Base-by-base conservation (phyloP, 2,329 filamentous ascomycete genomes). In the Alternaria tenuissima region DNA sequence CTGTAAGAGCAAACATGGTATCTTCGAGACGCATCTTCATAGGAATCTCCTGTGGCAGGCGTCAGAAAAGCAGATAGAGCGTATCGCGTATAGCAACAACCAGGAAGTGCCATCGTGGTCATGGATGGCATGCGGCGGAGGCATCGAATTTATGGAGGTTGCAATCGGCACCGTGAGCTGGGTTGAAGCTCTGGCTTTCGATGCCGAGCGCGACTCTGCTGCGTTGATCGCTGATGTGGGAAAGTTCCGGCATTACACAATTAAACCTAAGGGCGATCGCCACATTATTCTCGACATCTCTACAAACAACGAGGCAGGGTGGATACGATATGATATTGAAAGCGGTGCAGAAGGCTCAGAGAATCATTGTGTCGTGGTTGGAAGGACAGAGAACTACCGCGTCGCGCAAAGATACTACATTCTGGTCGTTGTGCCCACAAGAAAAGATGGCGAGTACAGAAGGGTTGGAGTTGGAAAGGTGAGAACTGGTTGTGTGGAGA, bases 71-170 rank as follows among this genome's bases (percentile, higher is more conserved):
- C 52, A 55, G 26, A 53, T 62, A 22, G 22, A 62, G 46, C 32
- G 41, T 8, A 67, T 68, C 38, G n/a, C 0, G 22, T 58, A 64
- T 34, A 41, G 54, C 5, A 26, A 32, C 18, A 6, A 22, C 18
- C 41, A 41, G 18, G 9, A 30, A 8, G 61, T 68, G 1, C 20
- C 20, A 20, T 20, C 20, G 3, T 20, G 20, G 20, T 20, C 20
- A 20, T 20, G 20, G 20, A 20, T 20, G 20, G 20, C 20, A 20
- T 20, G 20, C 1, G 1, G 20, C 20, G 20, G 20, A 20, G 20
- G 20, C 20, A 3, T 20, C 20, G 20, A 20, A 20, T 20, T 20
- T 20, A 1, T 20, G 20, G 3, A 43, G 2, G 18, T 20, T 3
- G 28, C 22, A 20, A 20, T 20, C 3, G 20, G 20, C 20, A 1